phyloP scores from a whole-genome alignment of 108 stramenopile genomes.

The Nitzschia sp. region DNA sequence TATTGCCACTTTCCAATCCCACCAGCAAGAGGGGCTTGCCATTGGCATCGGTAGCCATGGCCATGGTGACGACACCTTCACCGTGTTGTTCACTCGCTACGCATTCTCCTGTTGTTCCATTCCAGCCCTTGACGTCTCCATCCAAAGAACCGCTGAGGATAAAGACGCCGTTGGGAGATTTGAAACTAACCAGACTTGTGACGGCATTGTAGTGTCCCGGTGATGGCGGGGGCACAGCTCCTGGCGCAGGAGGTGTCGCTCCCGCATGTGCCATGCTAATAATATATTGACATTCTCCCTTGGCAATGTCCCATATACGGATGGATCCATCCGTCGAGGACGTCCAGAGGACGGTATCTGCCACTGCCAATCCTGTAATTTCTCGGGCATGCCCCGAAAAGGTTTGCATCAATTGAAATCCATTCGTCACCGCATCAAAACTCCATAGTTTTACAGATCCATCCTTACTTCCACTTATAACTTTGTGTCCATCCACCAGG shows the following conservation, averaged over 20 bases:
- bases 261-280: constrained; percentile 42
- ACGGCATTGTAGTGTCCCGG: constrained; percentile 75
- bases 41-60: constrained; percentile 56
- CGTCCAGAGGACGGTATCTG: constrained; percentile 55
- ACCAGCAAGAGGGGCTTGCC: constrained; percentile 65
- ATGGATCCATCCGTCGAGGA: constrained; percentile 75
- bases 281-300: constrained; percentile 52
- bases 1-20: constrained; percentile 74
- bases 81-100: constrained; percentile 74
- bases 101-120: constrained; percentile 75
- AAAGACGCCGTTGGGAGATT: constrained; percentile 58
- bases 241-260: constrained; percentile 12
- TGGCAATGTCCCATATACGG: constrained; percentile 77
- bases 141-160: constrained; percentile 78
- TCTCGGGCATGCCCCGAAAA: constrained; percentile 78
- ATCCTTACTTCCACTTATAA: constrained; percentile 67
- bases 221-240: background rate
- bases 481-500: constrained; percentile 44
- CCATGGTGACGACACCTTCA: constrained; percentile 79
- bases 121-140: constrained; percentile 86
- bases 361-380: constrained; percentile 67
- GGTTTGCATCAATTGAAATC: constrained; percentile 56
- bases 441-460: constrained; percentile 78
- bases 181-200: constrained; percentile 55
- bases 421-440: constrained; percentile 42